Conservation (phyloP, 164 flowering plant species). For the Echeveria elegans region DNA sequence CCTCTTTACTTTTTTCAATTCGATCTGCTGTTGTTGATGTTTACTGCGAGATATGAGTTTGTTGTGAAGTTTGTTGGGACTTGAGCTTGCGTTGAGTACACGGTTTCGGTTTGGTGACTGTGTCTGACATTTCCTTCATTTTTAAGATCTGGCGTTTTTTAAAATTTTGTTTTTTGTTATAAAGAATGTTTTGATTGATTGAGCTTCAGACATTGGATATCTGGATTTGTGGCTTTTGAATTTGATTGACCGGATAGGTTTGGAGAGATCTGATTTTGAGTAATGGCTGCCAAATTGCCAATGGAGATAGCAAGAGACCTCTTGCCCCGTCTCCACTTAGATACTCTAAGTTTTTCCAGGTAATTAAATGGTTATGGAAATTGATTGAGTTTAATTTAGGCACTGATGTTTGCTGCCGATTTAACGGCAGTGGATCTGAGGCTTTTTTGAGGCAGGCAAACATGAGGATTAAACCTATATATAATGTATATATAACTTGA, state of each 20-base stretch:
- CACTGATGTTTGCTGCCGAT: too few species aligned
- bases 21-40: not conserved
- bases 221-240: not conserved
- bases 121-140: not conserved
- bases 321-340: conserved; percentile 81
- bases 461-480: too few species aligned
- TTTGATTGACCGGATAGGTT: not conserved
- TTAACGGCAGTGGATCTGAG: too few species aligned
- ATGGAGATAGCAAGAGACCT: conserved; percentile 38
- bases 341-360: conserved; percentile 73
- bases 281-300: not conserved
- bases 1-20: not conserved
- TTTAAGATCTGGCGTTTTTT: not conserved
- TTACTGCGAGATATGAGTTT: not conserved
- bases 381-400: too few species aligned
- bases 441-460: too few species aligned
- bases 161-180: not conserved
- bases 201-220: too few species aligned
- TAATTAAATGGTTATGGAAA: conserved; percentile 9
- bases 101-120: not conserved
- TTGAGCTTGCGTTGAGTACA: not conserved
- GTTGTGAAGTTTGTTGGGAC: not conserved
- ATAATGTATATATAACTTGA: too few species aligned
- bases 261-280: not conserved
- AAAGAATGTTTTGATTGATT: not conserved